These are phyloP conservation scores for Metschnikowia peoriensis DNA, from an alignment of 805 yeast genomes.

Conservation along the genomic window DNA sequence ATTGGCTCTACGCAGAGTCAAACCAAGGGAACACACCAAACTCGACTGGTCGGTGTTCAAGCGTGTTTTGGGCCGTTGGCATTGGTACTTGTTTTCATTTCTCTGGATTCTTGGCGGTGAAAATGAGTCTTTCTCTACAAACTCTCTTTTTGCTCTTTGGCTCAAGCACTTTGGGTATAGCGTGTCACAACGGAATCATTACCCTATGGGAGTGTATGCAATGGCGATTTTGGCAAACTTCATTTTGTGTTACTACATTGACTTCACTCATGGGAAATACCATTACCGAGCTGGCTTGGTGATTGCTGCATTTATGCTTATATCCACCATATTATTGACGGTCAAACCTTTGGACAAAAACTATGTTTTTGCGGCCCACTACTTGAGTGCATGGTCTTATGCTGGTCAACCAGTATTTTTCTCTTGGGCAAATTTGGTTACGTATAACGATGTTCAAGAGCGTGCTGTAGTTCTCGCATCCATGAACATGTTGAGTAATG, in stretches of 20 bases:
- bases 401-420: constrained; percentile 62
- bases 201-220: constrained; percentile 54
- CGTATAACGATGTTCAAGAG: constrained; percentile 58
- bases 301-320: constrained; percentile 41
- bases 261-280: constrained; percentile 24
- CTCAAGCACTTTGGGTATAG: constrained; percentile 41
- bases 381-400: constrained; percentile 51
- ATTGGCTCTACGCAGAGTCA: constrained; percentile 11
- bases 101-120: constrained; percentile 54
- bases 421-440: constrained; percentile 63
- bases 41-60: constrained; percentile 32
- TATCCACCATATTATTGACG: constrained; percentile 48
- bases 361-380: constrained; percentile 52
- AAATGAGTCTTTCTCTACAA: constrained; percentile 45
- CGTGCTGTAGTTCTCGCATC: constrained; percentile 64
- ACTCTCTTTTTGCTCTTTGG: constrained; percentile 50
- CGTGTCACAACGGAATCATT: constrained; percentile 46
- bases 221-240: constrained; percentile 50
- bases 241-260: constrained; percentile 43
- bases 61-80: constrained; percentile 48
- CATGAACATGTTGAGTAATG: constrained; percentile 63
- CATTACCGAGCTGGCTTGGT: constrained; percentile 53
- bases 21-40: constrained; percentile 8
- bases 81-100: constrained; percentile 52
- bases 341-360: constrained; percentile 37